Conservation (phyloP, 768 basidiomycete genomes). For the Trametes cingulata region DNA sequence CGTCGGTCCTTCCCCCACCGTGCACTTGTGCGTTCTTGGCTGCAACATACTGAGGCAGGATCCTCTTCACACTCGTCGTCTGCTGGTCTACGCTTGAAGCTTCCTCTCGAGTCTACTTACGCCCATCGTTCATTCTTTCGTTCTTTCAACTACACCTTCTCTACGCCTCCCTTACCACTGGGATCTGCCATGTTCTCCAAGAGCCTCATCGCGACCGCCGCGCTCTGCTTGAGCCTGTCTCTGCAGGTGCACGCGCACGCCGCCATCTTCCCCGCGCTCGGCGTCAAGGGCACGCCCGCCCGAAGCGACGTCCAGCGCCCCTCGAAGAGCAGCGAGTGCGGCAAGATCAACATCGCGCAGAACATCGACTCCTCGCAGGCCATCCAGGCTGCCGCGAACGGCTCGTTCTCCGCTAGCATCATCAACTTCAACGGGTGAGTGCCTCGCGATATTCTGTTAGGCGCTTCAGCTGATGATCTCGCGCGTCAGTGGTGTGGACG, state of each 20-base stretch:
- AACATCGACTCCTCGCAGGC: slow-evolving; percentile 40
- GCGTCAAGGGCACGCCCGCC: slow-evolving; percentile 27
- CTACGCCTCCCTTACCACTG: slow-evolving; percentile 3
- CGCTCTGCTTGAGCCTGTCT: slow-evolving; percentile 36
- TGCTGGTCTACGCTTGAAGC: slow-evolving; percentile 4
- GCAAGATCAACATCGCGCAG: slow-evolving; percentile 42
- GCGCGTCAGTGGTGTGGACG: slow-evolving; percentile 43
- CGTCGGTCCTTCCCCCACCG: not conserved
- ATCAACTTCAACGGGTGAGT: slow-evolving; percentile 51
- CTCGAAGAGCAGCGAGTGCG: slow-evolving; percentile 40
- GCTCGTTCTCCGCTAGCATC: slow-evolving; percentile 42
- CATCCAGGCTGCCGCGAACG: slow-evolving; percentile 34
- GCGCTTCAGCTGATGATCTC: not conserved
- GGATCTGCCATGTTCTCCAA: slow-evolving; percentile 29
- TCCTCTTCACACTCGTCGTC: slow-evolving; percentile 21
- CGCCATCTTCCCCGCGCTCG: slow-evolving; percentile 43
- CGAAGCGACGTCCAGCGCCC: slow-evolving; percentile 34
- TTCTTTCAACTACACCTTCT: not conserved
- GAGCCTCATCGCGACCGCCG: slow-evolving; percentile 28
- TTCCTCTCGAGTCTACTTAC: not conserved
- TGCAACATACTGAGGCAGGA: slow-evolving; percentile 24
- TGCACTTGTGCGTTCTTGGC: slow-evolving; percentile 1
- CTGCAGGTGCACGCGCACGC: slow-evolving; percentile 45
- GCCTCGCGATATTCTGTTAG: not conserved
- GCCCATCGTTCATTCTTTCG: not conserved